Evolutionary conservation across 2,329 filamentous ascomycete species (phyloP).

Genomic region (Lecanicillium sp.): DNA sequence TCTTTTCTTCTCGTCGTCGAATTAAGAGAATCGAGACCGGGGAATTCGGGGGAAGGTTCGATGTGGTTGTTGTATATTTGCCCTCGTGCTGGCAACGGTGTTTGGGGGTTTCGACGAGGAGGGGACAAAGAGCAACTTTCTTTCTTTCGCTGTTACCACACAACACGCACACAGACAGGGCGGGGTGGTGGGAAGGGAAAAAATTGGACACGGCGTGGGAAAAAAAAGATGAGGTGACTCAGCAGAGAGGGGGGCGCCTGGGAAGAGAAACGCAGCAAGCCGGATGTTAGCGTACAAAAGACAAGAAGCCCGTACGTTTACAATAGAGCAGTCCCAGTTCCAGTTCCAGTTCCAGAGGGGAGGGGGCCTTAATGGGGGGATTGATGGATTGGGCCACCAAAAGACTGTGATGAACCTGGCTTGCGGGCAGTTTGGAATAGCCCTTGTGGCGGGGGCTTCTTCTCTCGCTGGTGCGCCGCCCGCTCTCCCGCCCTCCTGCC

Average conservation of each 20-base stretch:
- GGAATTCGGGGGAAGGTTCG: no score
- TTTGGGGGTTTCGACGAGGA: no score
- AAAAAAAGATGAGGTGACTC: constrained; percentile 7
- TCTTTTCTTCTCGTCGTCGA: not conserved
- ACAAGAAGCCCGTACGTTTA: no score
- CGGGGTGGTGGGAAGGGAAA: constrained; percentile 12
- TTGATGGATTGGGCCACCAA: constrained; percentile 22
- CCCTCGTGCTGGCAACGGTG: constrained; percentile 11
- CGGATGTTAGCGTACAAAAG: constrained; percentile 13
- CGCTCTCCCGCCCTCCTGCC: no score
- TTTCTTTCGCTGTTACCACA: not conserved
- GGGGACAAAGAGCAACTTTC: not conserved
- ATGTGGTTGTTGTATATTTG: no score
- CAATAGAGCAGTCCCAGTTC: not conserved
- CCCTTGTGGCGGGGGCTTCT: constrained; percentile 32
- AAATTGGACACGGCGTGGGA: constrained; percentile 13
- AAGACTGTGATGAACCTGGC: constrained; percentile 22
- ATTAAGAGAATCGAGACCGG: no score
- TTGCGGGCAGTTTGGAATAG: constrained; percentile 25
- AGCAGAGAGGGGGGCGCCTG: constrained; percentile 10
- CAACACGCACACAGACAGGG: constrained; percentile 7
- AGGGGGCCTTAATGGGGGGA: no score
- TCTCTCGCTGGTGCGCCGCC: constrained; percentile 14
- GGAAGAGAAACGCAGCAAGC: not conserved
- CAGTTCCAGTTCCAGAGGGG: no score